Evolutionary conservation across 495 filamentous ascomycete genomes (phyloP), one percentile per base, ranked within the genome.

Genomic region (Delitschia confertaspora): DNA sequence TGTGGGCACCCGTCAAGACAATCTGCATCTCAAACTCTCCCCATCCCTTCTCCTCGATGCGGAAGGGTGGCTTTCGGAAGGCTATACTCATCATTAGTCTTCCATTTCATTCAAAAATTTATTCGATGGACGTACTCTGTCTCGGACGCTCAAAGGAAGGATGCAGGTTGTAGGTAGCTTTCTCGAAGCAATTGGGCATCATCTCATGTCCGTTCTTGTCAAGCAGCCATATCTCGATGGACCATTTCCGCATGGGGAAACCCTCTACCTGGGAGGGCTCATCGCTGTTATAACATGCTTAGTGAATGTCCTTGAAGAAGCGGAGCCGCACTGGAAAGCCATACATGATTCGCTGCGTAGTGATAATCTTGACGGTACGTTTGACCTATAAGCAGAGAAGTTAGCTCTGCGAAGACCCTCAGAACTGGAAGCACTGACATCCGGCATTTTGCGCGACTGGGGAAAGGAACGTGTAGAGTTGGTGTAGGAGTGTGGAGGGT

Each of bases 1-100:
- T 87, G 65, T 93, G 85, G 18, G 81, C 76, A n/a, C 76, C 78
- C 52, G 74, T 79, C 21, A 93, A 69, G 38, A 81, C 72, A 49
- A 96, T 89, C 19, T 72, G 69, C 85, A 96, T 89, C 58, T 96
- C 93, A 59, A 99, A 99, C 66, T 99, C 93, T 57, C 93, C 93
- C 93, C 93, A 99, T 55, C 93, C 93, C 63, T 93, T 81, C 64
- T 99, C 93, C 39, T 76, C 67, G 60, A 94, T 91, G 18, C 75
- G 74, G 69, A 96, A 99, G 0, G 91, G 91, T 0, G 86, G 80
- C 26, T 79, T 79, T 56, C 78, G 80, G 70, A 65, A 56, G 1
- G 44, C 60, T 62, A 38, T 16, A 46, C 3, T 27, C 30, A 7
- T 18, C 3, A 21, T 6, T 38, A 21, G 16, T 18, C 9, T 35